A percentile compares a stretch with the other conserved stretches of the same genome.
These are phyloP conservation scores for Pulicaria dysenterica DNA, from an alignment of 129 eudicot genomes.

Conservation along the genomic window DNA sequence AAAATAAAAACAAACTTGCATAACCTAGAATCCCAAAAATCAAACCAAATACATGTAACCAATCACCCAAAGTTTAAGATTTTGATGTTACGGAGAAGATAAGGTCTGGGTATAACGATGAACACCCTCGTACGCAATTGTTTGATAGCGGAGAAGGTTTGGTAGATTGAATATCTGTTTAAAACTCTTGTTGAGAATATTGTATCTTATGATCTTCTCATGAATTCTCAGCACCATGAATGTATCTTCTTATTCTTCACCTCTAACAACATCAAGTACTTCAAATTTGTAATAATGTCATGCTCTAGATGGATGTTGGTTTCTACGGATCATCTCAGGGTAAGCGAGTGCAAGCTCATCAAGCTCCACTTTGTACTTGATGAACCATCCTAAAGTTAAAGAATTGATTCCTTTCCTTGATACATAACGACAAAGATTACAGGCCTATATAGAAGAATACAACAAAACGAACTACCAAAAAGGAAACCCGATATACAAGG, in stretches of 20 bases:
- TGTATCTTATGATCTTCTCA: conserved; percentile 23
- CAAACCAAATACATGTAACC: too few species aligned
- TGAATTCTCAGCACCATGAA: conserved; percentile 32
- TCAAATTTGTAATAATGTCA: not conserved
- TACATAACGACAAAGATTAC: too few species aligned
- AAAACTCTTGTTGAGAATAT: conserved; percentile 29
- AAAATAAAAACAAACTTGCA: too few species aligned
- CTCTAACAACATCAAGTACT: conserved; percentile 20
- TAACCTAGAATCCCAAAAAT: too few species aligned
- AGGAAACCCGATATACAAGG: too few species aligned
- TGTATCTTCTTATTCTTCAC: conserved; percentile 24
- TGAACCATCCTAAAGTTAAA: conserved; percentile 19
- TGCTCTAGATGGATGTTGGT: not conserved
- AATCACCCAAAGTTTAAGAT: too few species aligned
- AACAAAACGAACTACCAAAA: too few species aligned
- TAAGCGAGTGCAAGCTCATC: conserved; percentile 10
- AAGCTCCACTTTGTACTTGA: conserved; percentile 29
- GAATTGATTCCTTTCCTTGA: too few species aligned
- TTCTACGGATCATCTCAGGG: conserved; percentile 19
- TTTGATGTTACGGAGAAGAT: not conserved
- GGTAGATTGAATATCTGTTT: not conserved
- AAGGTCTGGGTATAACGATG: conserved; percentile 10
- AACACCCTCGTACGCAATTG: not conserved
- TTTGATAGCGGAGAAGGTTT: not conserved
- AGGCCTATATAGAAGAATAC: too few species aligned